Base-by-base conservation (phyloP, 1,284 basidiomycete species). In the Boletus putidus region DNA sequence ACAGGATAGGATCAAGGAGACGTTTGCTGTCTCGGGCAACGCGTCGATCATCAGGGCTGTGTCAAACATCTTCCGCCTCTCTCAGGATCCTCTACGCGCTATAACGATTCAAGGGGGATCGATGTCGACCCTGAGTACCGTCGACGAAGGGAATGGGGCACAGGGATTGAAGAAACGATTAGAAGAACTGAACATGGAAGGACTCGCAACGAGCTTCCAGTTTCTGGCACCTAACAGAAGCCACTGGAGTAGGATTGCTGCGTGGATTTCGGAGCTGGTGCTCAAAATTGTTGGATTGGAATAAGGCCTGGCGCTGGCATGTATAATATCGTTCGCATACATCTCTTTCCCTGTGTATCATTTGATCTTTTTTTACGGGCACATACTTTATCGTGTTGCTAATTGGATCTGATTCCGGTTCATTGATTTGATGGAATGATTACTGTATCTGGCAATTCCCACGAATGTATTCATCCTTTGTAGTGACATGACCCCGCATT, bases 1-100 rank as follows among this genome's bases (percentile, higher is more conserved):
- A 49, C 86, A 92, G 68, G 91, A 92, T 54, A 85, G 86, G 61
- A 85, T 94, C 69, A 87, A 85, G 62, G 87, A 89, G n/a, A 82
- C 85, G 0, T 86, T 94, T 63, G 82, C 85, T 31, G 88, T 83
- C 55, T 88, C 89, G 2, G 83, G 88, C 10, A 92, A 90, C 62
- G 79, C 89, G 5, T 76, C 80, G 3, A 88, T 94, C 63, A 83
- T 94, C 57, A 79, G 81, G 43, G 82, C 87, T 20, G 86, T 88
- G 25, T 89, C 90, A 7, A 85, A 79, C 60, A 86, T 95, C 59
- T 90, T 93, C 75, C 83, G 86, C 16, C 77, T 87, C 31, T 82
- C 87, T 10, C 77, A 87, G 59, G 87, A 91, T 62, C 75, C 79
- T 44, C 69, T 77, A 14, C 77, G 78, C 33, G 73, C 73, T 33